Percentiles rank a stretch among this genome's conserved stretches.
Evolutionary conservation across 2,329 filamentous ascomycete species (phyloP).

Genomic region (Lachnellula arida): DNA sequence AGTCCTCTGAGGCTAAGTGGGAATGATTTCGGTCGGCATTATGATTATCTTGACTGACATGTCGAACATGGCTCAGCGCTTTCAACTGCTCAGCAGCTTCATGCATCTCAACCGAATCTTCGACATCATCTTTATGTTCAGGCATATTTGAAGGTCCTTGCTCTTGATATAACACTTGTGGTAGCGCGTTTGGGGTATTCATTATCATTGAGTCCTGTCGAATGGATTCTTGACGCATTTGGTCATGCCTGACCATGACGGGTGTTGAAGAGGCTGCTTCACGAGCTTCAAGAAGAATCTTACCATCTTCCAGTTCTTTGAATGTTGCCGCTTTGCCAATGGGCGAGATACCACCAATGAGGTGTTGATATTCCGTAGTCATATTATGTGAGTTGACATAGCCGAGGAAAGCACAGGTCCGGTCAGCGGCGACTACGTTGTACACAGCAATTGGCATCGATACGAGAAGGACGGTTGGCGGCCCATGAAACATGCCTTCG

Average conservation of each 20-base stretch:
- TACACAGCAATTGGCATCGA: slow-evolving; percentile 62
- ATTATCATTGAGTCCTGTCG: slow-evolving; percentile 24
- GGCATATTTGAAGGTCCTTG: slow-evolving; percentile 21
- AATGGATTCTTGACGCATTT: slow-evolving; percentile 17
- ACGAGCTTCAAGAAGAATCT: slow-evolving; percentile 45
- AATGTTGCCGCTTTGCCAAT: slow-evolving; percentile 40
- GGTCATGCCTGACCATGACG: slow-evolving; percentile 41
- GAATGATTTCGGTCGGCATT: slow-evolving; percentile 30
- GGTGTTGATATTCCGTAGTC: slow-evolving; percentile 57
- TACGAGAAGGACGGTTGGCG: slow-evolving; percentile 61
- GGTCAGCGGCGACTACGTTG: slow-evolving; percentile 61
- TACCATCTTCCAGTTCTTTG: slow-evolving; percentile 53
- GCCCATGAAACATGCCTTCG: slow-evolving; percentile 64
- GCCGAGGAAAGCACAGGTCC: slow-evolving; percentile 61
- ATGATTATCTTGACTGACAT: slow-evolving; percentile 44
- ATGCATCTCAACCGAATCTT: slow-evolving; percentile 66
- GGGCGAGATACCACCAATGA: slow-evolving; percentile 44
- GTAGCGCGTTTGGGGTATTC: slow-evolving; percentile 22
- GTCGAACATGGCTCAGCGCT: slow-evolving; percentile 58
- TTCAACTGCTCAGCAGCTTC: slow-evolving; percentile 64
- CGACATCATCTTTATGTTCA: slow-evolving; percentile 45
- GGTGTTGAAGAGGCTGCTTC: slow-evolving; percentile 33
- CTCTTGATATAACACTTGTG: slow-evolving; percentile 26
- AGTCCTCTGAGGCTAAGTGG: slow-evolving; percentile 30
- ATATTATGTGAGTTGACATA: slow-evolving; percentile 65